Evolutionary conservation across 1,284 basidiomycete genomes (phyloP), one percentile per base, ranked within the genome.

Genomic region (Malassezia restricta): DNA sequence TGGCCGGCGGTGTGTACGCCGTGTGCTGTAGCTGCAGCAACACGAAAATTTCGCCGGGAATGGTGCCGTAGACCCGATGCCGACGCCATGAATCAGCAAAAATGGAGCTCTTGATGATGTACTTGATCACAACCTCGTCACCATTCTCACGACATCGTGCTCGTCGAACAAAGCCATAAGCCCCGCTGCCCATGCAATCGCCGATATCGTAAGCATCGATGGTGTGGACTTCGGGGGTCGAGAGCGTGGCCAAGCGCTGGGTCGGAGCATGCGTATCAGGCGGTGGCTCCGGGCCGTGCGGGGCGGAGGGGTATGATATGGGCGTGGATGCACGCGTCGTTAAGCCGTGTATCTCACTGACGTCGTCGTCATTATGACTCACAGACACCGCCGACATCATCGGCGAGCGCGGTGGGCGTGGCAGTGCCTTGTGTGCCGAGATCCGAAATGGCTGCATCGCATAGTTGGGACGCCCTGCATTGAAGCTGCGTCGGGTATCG

Each of bases 41-140:
- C 60, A 98, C 92, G 74, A 94, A 94, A 38, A 98, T 94, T 76
- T 98, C 94, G 75, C 96, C 91, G 6, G 94, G 92, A 63, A 98
- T 95, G 1, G 92, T 94, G 37, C 94, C 94, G 66, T 88, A 81
- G 56, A 85, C 82, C 38, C 87, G 86, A 74, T 98, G 94, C 68
- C 76, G 86, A 84, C 78, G 95, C 94, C 94, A 98, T 73, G 91
- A 98, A 76, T 98, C 92, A 17, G 92, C 94, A 44, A 98, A 80
- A 57, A 98, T 98, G 47, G 91, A 85, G 51, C 87, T 90, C 76
- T 98, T 98, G 78, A 96, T 92, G 68, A 98, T 85, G 74, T 95
- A 92, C 73, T 98, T 98, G 77, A 96, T 90, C 62, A 96, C 84
- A 51, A 95, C 76, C 53, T 78, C 76, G 6, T 78, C 76, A 71